phyloP scores from a whole-genome alignment of 106 monocot species.

The Platanthera zijinensis region DNA sequence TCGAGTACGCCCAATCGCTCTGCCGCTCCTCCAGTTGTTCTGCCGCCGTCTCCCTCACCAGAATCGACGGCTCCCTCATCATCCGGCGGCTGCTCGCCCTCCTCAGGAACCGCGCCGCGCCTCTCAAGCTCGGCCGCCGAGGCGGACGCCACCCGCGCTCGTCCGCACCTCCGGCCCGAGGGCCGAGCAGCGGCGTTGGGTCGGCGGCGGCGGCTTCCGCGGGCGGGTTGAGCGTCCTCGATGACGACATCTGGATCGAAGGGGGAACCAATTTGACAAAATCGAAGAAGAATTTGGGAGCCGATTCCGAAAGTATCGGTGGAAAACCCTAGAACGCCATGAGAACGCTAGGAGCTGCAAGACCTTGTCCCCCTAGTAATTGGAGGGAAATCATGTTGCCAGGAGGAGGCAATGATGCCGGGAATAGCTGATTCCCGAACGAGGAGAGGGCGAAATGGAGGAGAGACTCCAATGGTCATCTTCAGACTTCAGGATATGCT shows the following conservation, averaged over 20 bases:
- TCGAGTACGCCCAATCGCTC: constrained; percentile 49
- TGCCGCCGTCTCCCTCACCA: constrained; percentile 54
- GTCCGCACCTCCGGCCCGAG: constrained; percentile 1
- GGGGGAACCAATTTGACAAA: background rate
- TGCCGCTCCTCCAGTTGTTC: constrained; percentile 51
- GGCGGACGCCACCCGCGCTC: background rate
- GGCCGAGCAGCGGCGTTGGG: constrained; percentile 1
- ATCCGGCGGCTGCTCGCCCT: constrained; percentile 43
- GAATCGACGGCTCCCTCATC: constrained; percentile 52
- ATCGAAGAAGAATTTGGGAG: background rate
- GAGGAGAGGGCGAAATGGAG: no score
- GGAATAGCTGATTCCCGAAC: no score
- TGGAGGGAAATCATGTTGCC: no score
- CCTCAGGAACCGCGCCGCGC: constrained; percentile 47
- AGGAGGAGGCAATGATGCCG: no score
- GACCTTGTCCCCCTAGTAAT: no score
- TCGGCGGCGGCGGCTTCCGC: background rate
- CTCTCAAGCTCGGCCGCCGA: constrained; percentile 18
- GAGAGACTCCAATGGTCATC: no score
- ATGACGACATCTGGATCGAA: constrained; percentile 4
- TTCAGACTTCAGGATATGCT: no score
- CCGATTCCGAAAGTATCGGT: no score
- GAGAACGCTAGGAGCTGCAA: no score
- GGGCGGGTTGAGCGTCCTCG: constrained; percentile 8
- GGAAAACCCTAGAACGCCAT: no score